Conservation (phyloP, 768 basidiomycete species). For the Auricularia sp. region DNA sequence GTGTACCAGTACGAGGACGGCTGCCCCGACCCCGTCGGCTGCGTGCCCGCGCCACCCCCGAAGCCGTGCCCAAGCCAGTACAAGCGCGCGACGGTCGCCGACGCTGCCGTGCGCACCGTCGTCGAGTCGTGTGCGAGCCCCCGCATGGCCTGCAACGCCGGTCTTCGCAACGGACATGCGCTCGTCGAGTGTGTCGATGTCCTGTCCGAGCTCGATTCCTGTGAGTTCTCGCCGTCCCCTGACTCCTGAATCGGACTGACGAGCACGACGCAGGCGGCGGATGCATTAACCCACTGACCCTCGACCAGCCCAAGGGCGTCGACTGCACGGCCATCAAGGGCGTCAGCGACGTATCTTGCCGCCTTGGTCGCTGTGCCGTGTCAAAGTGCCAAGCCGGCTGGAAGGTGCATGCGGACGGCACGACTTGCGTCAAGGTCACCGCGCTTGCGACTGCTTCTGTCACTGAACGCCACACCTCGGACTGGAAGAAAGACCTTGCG, state of each 20-base stretch:
- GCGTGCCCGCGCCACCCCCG: background rate
- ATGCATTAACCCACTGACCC: slow-evolving; percentile 26
- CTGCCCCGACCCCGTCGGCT: background rate
- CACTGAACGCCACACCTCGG: background rate
- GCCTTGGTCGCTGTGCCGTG: slow-evolving; percentile 33
- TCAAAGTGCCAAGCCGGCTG: slow-evolving; percentile 37
- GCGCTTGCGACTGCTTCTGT: background rate
- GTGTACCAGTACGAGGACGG: background rate
- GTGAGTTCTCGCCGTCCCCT: slow-evolving; percentile 35
- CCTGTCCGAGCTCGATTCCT: background rate
- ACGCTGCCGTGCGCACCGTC: background rate
- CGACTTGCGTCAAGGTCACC: slow-evolving; percentile 29
- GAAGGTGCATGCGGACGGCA: slow-evolving; percentile 15
- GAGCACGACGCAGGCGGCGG: slow-evolving; percentile 27
- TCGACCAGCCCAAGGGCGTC: slow-evolving; percentile 23
- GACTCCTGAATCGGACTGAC: slow-evolving; percentile 9
- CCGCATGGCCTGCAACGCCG: background rate
- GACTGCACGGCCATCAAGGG: slow-evolving; percentile 43
- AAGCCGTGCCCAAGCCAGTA: background rate
- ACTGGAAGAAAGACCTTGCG: background rate
- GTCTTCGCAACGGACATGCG: background rate
- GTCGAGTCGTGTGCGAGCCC: background rate
- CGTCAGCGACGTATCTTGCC: slow-evolving; percentile 41
- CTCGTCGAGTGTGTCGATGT: background rate
- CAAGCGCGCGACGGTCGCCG: background rate